Conservation (phyloP, 2,329 filamentous ascomycete genomes). For the Parascedosporium putredinis region DNA sequence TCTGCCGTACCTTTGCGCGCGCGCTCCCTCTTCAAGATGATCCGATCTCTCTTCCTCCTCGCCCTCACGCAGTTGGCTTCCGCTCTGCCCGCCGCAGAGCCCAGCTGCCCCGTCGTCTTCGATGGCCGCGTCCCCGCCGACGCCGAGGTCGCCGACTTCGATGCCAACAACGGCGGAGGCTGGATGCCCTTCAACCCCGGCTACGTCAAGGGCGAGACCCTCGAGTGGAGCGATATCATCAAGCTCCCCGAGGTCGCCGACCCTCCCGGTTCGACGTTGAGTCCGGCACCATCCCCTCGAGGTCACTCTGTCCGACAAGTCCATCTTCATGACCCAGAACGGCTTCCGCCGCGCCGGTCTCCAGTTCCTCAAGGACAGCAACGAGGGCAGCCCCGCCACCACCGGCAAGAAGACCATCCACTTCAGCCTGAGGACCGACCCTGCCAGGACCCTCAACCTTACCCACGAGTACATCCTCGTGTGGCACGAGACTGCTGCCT, state of each 20-base stretch:
- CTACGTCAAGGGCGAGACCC: constrained; percentile 24
- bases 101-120: constrained; percentile 25
- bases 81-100: not conserved
- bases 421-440: constrained; percentile 24
- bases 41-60: constrained; percentile 4
- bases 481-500: constrained; percentile 27
- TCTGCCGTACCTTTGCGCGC: not conserved
- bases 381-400: constrained; percentile 25
- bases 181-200: constrained; percentile 23
- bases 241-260: constrained; percentile 18
- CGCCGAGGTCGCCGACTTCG: constrained; percentile 19
- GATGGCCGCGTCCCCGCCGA: constrained; percentile 23
- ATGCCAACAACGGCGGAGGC: constrained; percentile 17
- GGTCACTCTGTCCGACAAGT: constrained; percentile 32
- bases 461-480: constrained; percentile 26
- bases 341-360: constrained; percentile 35
- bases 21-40: not conserved
- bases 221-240: constrained; percentile 26
- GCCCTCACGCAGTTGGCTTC: not conserved
- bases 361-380: constrained; percentile 30
- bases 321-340: constrained; percentile 33
- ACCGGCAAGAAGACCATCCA: constrained; percentile 25
- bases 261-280: constrained; percentile 26
- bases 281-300: constrained; percentile 25
- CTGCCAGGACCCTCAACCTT: constrained; percentile 21